Base-by-base conservation (phyloP, 352 stramenopile genomes). In the Ochromonadaceae sp. region DNA sequence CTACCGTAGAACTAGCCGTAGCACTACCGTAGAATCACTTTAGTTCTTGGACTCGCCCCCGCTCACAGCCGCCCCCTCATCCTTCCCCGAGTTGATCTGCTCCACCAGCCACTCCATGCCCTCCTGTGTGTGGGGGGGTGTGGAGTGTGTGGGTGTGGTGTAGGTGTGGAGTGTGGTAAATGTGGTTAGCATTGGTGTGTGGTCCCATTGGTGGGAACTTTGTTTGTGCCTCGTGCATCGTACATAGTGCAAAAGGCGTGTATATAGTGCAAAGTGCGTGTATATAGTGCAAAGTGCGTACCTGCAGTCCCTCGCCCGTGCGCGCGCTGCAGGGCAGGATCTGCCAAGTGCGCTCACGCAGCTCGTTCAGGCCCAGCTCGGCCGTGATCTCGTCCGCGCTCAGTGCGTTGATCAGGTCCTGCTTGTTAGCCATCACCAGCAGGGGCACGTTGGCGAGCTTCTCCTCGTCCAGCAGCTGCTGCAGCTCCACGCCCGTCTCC, bases 401-500 rank as follows among this genome's bases (percentile, higher is more conserved):
- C 65, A 93, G 69, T 44, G 88, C 84, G 61, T 91, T 94, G 12
- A 95, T 76, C 65, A 96, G 71, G 71, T 96, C 90, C 72, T 95
- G 88, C 73, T 97, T 97, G 79, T 96, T 97, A 41, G 88, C 88
- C 69, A 95, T 95, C 39, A 96, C 82, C 25, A 97, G 81, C 40
- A 96, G 81, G 10, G 87, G 87, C 43, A 94, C 85, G 50, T 86
- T 84, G 32, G 78, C 69, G 20, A 97, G 81, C 72, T 95, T 96
- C 49, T 95, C 84, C 65, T 97, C 87, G 42, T 92, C 83, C 26
- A 97, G 73, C 36, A 96, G 74, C 74, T 87, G 86, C 68, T 83
- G 78, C 35, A 97, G 78, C 74, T 96, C 87, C 61, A 86, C 78
- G 15, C 48, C 30, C 22, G 55, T 58, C 68, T 96, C 87, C 57